Conservation (phyloP, 2,329 filamentous ascomycete genomes). For the Tricladium varicosporioides region DNA sequence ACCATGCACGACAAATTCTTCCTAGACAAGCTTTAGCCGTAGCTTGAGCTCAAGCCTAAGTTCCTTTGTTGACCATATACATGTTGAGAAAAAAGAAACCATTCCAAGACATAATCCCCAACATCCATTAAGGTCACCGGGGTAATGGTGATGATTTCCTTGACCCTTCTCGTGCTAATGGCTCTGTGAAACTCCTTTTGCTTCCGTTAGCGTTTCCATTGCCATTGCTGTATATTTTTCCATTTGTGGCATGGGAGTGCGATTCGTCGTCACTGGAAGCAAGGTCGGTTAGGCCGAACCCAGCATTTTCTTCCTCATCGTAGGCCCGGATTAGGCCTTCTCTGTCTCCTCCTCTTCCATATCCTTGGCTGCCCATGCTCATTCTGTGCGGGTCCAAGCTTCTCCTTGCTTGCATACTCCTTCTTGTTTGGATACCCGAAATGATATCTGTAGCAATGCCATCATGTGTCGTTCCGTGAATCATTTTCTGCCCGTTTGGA, state of each 20-base stretch:
- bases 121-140: constrained; percentile 19
- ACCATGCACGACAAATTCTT: too few relatives aligned
- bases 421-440: constrained; percentile 82
- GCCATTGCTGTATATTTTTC: constrained; percentile 26
- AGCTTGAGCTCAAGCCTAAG: too few relatives aligned
- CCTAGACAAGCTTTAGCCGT: too few relatives aligned
- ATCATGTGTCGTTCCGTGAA: constrained; percentile 63
- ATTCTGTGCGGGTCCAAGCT: constrained; percentile 61
- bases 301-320: constrained; percentile 74
- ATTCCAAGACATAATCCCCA: not conserved
- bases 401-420: constrained; percentile 87
- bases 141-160: constrained; percentile 21
- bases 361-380: constrained; percentile 60
- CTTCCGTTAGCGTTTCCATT: constrained; percentile 35
- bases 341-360: constrained; percentile 60
- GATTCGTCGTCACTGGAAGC: constrained; percentile 68
- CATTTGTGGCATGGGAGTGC: constrained; percentile 23
- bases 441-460: constrained; percentile 89
- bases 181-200: constrained; percentile 30
- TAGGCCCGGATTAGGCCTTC: constrained; percentile 86
- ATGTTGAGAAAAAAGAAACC: constrained; percentile 16
- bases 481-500: constrained; percentile 70
- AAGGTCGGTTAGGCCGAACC: constrained; percentile 76
- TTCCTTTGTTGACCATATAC: constrained; percentile 20
- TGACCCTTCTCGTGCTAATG: constrained; percentile 20